Base-by-base conservation (phyloP, 306 rosid genomes). In the Prunus fruticosa region DNA sequence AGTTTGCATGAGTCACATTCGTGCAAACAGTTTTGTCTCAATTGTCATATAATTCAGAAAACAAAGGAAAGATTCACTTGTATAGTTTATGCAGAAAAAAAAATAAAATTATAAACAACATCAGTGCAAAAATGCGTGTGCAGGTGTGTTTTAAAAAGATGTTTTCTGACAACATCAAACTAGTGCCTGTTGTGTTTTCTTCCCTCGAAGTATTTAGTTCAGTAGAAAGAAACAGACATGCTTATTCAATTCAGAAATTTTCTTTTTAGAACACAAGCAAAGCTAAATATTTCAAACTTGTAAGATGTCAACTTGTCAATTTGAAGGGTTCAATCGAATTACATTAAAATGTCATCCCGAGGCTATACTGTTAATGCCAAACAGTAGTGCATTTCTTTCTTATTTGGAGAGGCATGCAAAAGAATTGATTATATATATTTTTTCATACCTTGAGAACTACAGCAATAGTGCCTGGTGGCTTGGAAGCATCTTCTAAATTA, bases 401-500 rank as follows among this genome's bases (percentile, higher is more conserved):
- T 38, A 25, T 18, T 11, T 27, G 18, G 54, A 72, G 56, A 25
- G 6, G 20, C 10, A 70, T 27, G 43, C 67, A 53, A 67, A 68
- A 76, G 12, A 47, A 25, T 0, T 47, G 10, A 43, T 63, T 16
- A 15, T 2, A 30, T 22, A 18, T 20, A 11, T 28, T n/a, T 22
- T 27, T 27, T 47, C n/a, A 70, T 91, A 93, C 98, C 98, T 93
- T 93, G 73, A 93, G 78, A 78, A 91, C 97, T 57, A 78, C 82
- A 49, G 91, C 92, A 76, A 93, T 82, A 2, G 93, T 88, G 50
- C 96, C 96, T 2, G 93, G 87, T 69, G 97, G 90, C 86, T 91
- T 91, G 70, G 98, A 88, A 79, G 83, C 84, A 80, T 88, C 96
- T 38, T 88, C 87, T 43, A 93, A 46, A 85, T 91, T 89, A 81